phyloP scores from a whole-genome alignment of 306 rosid genomes.

The Cucurbita argyrosperma region DNA sequence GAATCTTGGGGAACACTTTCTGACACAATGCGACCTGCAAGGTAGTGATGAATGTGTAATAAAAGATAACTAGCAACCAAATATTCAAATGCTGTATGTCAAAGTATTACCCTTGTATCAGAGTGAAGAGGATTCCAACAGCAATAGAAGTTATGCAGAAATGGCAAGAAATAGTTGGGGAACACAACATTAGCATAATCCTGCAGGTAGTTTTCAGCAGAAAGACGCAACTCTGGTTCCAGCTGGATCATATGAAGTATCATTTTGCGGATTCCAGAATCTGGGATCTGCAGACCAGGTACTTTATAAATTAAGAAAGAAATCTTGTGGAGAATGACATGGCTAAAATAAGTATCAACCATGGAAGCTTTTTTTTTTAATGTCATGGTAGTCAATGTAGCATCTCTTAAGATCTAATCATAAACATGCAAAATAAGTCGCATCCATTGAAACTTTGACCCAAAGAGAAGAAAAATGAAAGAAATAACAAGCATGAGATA shows the following conservation, averaged over 20 bases:
- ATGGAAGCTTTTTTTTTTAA: background rate
- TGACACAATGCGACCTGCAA: slow-evolving; percentile 75
- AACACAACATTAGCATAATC: slow-evolving; percentile 68
- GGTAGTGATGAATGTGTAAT: slow-evolving; percentile 11
- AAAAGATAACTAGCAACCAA: slow-evolving; percentile 7
- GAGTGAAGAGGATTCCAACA: slow-evolving; percentile 86
- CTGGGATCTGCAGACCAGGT: slow-evolving; percentile 65
- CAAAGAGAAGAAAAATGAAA: background rate
- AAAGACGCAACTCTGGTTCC: slow-evolving; percentile 74
- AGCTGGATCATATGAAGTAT: slow-evolving; percentile 90
- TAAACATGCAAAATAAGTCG: background rate
- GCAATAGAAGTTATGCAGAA: slow-evolving; percentile 83
- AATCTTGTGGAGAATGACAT: background rate
- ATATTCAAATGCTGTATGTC: background rate
- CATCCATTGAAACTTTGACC: background rate
- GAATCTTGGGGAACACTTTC: slow-evolving; percentile 79
- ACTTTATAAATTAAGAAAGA: slow-evolving; percentile 5
- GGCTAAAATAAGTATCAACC: background rate
- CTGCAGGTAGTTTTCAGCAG: slow-evolving; percentile 75
- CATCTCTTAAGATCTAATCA: background rate
- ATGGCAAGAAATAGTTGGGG: slow-evolving; percentile 75
- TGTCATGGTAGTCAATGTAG: background rate
- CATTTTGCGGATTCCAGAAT: slow-evolving; percentile 81
- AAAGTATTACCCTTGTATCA: slow-evolving; percentile 71
- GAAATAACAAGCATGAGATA: background rate